Evolutionary conservation across 352 stramenopile genomes (phyloP).

Genomic region (Pythium oligandrum): DNA sequence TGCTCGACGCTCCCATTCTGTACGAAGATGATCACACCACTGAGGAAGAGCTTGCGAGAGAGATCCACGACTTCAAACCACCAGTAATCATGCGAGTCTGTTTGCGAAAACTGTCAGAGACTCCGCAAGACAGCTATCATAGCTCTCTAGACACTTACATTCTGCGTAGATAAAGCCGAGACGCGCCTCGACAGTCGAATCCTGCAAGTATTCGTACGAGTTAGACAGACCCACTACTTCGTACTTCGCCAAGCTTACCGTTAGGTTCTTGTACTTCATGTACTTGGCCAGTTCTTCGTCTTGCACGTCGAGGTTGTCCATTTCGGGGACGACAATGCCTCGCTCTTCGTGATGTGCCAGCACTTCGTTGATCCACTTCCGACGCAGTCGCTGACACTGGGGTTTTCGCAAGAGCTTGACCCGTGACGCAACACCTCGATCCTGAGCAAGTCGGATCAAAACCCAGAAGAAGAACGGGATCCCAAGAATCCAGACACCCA

Average conservation of each 20-base stretch:
- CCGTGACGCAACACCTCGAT: constrained; percentile 41
- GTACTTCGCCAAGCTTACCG: constrained; percentile 16
- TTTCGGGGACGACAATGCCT: constrained; percentile 43
- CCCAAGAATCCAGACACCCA: constrained; percentile 67
- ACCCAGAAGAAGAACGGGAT: constrained; percentile 80
- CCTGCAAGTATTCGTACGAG: constrained; percentile 20
- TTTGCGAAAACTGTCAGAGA: not conserved
- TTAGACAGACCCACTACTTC: constrained; percentile 2
- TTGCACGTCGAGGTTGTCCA: constrained; percentile 53
- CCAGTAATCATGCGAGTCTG: constrained; percentile 64
- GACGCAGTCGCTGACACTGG: constrained; percentile 30
- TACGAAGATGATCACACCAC: constrained; percentile 69
- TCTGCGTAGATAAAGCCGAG: constrained; percentile 78
- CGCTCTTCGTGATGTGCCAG: constrained; percentile 36
- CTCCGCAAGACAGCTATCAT: too few relatives aligned
- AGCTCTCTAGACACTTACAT: constrained; percentile 27
- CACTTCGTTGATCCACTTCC: constrained; percentile 67
- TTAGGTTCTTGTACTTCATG: constrained; percentile 74
- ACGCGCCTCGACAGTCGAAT: constrained; percentile 58
- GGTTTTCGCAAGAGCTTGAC: constrained; percentile 41
- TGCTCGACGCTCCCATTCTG: constrained; percentile 65
- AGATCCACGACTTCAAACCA: constrained; percentile 83
- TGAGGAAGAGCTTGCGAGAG: constrained; percentile 72
- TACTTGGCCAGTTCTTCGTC: constrained; percentile 66
- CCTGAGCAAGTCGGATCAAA: constrained; percentile 62